Conservation (phyloP, 2,329 filamentous ascomycete species). For the Cytospora chrysosperma region DNA sequence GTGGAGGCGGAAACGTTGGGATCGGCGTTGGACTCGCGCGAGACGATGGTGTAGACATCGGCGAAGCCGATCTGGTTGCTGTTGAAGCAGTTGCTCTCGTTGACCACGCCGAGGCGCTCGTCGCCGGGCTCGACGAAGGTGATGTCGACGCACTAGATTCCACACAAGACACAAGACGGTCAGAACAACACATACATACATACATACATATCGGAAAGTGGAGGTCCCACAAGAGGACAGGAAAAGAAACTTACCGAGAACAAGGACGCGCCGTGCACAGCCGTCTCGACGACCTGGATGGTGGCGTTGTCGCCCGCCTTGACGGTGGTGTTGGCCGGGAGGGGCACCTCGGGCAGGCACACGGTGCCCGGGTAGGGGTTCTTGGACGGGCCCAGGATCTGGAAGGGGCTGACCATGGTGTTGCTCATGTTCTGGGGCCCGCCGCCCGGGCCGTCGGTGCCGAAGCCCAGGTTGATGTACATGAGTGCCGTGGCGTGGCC, state of each 20-base stretch:
- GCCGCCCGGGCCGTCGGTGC: slow-evolving; percentile 60
- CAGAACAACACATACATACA: no score
- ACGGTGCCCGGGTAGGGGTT: slow-evolving; percentile 84
- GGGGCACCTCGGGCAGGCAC: slow-evolving; percentile 84
- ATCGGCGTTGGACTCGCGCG: slow-evolving; percentile 40
- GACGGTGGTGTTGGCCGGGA: slow-evolving; percentile 70
- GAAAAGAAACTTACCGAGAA: slow-evolving; percentile 65
- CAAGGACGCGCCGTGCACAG: slow-evolving; percentile 78
- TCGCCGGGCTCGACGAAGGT: slow-evolving; percentile 81
- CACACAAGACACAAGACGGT: slow-evolving; percentile 9
- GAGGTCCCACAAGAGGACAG: no score
- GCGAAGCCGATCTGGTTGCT: slow-evolving; percentile 74
- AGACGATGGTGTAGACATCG: slow-evolving; percentile 69
- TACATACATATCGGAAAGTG: no score
- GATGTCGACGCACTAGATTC: slow-evolving; percentile 82
- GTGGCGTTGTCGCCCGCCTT: slow-evolving; percentile 85
- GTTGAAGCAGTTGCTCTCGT: slow-evolving; percentile 85
- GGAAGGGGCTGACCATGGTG: slow-evolving; percentile 76
- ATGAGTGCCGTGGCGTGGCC: slow-evolving; percentile 80
- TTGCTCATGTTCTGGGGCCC: slow-evolving; percentile 85
- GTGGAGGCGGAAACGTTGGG: slow-evolving; percentile 36
- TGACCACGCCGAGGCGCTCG: slow-evolving; percentile 65
- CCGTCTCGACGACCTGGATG: slow-evolving; percentile 82
- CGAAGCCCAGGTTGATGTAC: slow-evolving; percentile 89
- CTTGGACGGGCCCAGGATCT: slow-evolving; percentile 78